Evolutionary conservation across 108 stramenopile species (phyloP).

Genomic region (Cyclotella sp.): DNA sequence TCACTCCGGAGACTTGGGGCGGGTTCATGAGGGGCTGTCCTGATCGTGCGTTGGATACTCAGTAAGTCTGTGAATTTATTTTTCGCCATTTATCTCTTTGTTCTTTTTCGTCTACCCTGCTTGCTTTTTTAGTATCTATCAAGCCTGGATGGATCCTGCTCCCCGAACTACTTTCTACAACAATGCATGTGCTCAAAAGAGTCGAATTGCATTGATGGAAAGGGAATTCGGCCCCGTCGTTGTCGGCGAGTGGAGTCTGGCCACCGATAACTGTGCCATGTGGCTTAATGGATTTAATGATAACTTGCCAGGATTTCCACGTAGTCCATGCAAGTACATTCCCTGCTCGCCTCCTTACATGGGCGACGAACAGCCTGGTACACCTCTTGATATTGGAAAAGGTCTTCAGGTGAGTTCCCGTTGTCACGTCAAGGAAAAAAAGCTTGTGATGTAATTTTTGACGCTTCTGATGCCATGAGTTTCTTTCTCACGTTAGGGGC

Average conservation of each 20-base stretch:
- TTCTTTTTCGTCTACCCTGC: not conserved
- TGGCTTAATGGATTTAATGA: slow-evolving; percentile 97
- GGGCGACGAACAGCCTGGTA: slow-evolving; percentile 87
- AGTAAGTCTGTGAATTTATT: slow-evolving; percentile 24
- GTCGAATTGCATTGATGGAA: slow-evolving; percentile 79
- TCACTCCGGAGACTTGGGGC: slow-evolving; percentile 89
- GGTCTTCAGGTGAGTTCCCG: slow-evolving; percentile 52
- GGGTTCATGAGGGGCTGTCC: slow-evolving; percentile 92
- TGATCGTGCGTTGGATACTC: slow-evolving; percentile 89
- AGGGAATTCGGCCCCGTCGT: slow-evolving; percentile 84
- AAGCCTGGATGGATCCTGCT: slow-evolving; percentile 90
- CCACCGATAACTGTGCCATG: slow-evolving; percentile 94
- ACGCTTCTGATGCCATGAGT: not conserved
- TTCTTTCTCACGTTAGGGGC: slow-evolving; percentile 49
- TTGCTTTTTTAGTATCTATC: slow-evolving; percentile 66
- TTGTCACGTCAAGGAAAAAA: not conserved
- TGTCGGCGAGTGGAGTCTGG: slow-evolving; percentile 94
- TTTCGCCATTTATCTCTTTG: not conserved
- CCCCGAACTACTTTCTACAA: slow-evolving; percentile 76
- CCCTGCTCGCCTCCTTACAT: slow-evolving; percentile 89
- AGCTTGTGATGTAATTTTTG: no score
- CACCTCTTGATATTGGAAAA: slow-evolving; percentile 78
- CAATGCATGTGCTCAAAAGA: slow-evolving; percentile 84
- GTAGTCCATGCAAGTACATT: slow-evolving; percentile 82
- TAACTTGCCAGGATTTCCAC: slow-evolving; percentile 82